A percentile compares a stretch with the other conserved stretches of the same genome.
phyloP scores from a whole-genome alignment of 495 filamentous ascomycete genomes.

The Xylaria longipes region DNA sequence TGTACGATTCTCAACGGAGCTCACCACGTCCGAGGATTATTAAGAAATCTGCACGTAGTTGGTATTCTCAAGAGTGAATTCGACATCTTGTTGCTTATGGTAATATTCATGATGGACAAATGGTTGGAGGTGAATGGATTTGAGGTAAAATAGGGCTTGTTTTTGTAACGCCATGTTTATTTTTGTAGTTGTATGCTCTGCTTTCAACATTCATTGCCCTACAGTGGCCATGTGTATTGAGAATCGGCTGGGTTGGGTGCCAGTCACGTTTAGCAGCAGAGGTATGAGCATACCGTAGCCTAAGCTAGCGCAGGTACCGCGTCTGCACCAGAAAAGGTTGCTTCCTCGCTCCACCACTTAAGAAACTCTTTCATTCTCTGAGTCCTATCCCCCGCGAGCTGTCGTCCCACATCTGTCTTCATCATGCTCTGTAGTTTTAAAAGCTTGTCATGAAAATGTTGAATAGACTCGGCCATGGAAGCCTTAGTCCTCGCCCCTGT shows the following conservation, averaged over 20 bases:
- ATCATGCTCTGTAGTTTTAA: conserved; percentile 76
- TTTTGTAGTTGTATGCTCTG: background rate
- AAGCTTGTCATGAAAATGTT: conserved; percentile 83
- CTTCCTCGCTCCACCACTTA: conserved; percentile 64
- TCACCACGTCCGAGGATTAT: background rate
- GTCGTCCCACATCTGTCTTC: conserved; percentile 77
- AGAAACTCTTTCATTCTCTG: conserved; percentile 67
- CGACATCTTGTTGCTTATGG: background rate
- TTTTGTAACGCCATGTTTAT: background rate
- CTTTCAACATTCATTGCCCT: background rate
- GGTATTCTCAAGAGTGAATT: background rate
- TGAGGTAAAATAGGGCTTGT: background rate
- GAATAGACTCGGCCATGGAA: conserved; percentile 66
- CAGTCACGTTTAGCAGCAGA: background rate
- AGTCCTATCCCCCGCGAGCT: conserved; percentile 69
- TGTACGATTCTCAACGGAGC: background rate
- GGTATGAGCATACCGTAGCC: background rate
- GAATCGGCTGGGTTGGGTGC: background rate
- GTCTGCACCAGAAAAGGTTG: conserved; percentile 14
- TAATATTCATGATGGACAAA: background rate
- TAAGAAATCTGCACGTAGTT: background rate
- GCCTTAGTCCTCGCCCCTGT: conserved; percentile 65
- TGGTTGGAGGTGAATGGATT: background rate
- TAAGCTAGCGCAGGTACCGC: background rate
- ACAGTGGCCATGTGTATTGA: background rate